These are phyloP conservation scores for Lanmaoa rubissima DNA, from an alignment of 768 basidiomycete genomes.

Conservation along the genomic window DNA sequence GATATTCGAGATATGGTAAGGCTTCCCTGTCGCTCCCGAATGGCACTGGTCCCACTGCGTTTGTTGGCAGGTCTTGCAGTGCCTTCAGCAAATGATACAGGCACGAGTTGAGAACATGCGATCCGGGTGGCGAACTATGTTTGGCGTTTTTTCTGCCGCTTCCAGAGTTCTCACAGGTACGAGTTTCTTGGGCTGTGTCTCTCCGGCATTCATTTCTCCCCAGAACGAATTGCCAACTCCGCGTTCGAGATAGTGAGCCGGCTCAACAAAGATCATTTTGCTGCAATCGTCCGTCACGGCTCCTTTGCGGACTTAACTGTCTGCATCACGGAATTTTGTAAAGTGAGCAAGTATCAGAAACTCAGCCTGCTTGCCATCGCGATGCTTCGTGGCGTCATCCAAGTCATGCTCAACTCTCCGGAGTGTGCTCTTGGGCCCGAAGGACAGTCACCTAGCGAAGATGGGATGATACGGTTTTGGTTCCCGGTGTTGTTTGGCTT, in stretches of 20 bases:
- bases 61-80: constrained; percentile 78
- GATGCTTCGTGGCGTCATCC: constrained; percentile 92
- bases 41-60: not conserved
- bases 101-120: constrained; percentile 92
- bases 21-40: not conserved
- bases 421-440: constrained; percentile 52
- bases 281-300: constrained; percentile 87
- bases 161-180: constrained; percentile 87
- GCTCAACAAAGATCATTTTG: constrained; percentile 88
- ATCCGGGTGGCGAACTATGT: constrained; percentile 99
- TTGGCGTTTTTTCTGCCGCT: constrained; percentile 95
- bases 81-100: constrained; percentile 98
- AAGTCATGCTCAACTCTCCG: constrained; percentile 83
- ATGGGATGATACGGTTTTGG: constrained; percentile 96
- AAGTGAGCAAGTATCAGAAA: constrained; percentile 99
- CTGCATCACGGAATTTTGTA: constrained; percentile 98
- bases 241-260: constrained; percentile 96
- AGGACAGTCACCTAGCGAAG: constrained; percentile 51
- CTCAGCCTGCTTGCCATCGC: constrained; percentile 95
- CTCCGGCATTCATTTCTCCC: constrained; percentile 3
- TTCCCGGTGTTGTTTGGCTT: constrained; percentile 96
- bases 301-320: constrained; percentile 95
- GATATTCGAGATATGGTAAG: constrained; percentile 94
- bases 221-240: constrained; percentile 87
- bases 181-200: constrained; percentile 16